Base-by-base conservation (phyloP, 768 basidiomycete genomes). In the Polyporus arcularius region DNA sequence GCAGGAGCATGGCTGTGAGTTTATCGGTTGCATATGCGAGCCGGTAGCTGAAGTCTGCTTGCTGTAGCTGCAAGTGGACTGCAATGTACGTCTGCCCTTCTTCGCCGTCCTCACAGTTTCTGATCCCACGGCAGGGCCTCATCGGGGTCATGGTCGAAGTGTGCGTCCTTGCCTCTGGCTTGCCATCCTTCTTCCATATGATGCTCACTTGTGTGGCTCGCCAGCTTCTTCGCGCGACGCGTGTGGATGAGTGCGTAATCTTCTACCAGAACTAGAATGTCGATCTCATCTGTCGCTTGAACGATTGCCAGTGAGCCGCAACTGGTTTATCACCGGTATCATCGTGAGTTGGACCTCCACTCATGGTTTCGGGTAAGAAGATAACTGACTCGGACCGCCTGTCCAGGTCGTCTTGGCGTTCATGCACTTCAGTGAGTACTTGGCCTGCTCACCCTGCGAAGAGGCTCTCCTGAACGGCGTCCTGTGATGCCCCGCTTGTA, bases 141-240 rank as follows among this genome's bases (percentile, higher is more conserved):
- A 81, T 82, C 60, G 81, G 80, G 26, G 60, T 82, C 31, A 79
- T 82, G 11, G 81, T 81, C 2, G 76, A 83, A 70, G 77, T 76
- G 80, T 82, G 60, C 38, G 70, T 56, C 49, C 43, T 35, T 14
- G 43, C n/a, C 8, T 43, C 39, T 26, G 21, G 21, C 21, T 26
- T 38, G 18, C 43, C 4, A 14, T 39, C 7, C 21, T 57, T 26
- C 31, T 31, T 48, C 46, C 8, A 18, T 11, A 28, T 7, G 46
- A 6, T 16, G 42, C 46, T 28, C 18, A 38, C 40, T 45, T 18
- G 32, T 18, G 35, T 47, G 16, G 21, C 21, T 26, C 2, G 21
- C 14, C 59, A 83, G 81, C 62, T 84, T 82, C 70, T 84, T 83
- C 65, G 80, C 80, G 39, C 80, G 79, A 10, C 77, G 82, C 53